These are phyloP conservation scores for Boechera stricta DNA, from an alignment of 345 rosid species.

Conservation along the genomic window DNA sequence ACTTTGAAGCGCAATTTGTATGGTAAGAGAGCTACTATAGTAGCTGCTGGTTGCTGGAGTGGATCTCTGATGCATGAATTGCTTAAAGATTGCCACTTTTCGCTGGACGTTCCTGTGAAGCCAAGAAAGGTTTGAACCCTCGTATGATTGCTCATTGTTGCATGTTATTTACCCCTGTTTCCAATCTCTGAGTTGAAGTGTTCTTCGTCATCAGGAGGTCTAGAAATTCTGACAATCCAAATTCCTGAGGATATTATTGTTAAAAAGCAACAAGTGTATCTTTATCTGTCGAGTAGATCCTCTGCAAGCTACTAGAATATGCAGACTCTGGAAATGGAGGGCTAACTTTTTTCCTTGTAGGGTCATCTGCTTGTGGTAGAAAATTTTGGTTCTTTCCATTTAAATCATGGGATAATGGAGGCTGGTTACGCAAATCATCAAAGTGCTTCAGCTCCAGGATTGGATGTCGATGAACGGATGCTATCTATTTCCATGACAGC, in stretches of 20 bases:
- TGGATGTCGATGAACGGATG: conserved; percentile 47
- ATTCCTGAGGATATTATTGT: not conserved
- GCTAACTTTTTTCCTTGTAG: conserved; percentile 46
- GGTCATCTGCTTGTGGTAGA: conserved; percentile 89
- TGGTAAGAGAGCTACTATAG: conserved; percentile 68
- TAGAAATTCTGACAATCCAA: not conserved
- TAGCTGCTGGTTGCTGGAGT: conserved; percentile 96
- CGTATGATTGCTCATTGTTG: not conserved
- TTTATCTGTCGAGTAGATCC: not conserved
- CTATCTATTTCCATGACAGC: conserved; percentile 89
- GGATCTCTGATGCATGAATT: conserved; percentile 68
- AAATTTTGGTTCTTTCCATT: conserved; percentile 59
- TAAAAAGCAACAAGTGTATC: not conserved
- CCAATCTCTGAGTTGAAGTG: not conserved
- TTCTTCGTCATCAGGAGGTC: conserved; percentile 2
- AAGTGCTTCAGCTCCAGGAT: conserved; percentile 50
- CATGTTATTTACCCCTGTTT: not conserved
- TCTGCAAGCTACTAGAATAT: not conserved
- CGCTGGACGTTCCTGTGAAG: conserved; percentile 66
- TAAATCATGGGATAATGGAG: conserved; percentile 92
- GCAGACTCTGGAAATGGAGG: conserved; percentile 16
- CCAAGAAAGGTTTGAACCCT: conserved; percentile 76
- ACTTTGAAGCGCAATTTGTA: conserved; percentile 66
- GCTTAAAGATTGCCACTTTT: conserved; percentile 54
- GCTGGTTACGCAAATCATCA: conserved; percentile 67